Conservation (phyloP, 495 filamentous ascomycete genomes). For the Collariella sp. region DNA sequence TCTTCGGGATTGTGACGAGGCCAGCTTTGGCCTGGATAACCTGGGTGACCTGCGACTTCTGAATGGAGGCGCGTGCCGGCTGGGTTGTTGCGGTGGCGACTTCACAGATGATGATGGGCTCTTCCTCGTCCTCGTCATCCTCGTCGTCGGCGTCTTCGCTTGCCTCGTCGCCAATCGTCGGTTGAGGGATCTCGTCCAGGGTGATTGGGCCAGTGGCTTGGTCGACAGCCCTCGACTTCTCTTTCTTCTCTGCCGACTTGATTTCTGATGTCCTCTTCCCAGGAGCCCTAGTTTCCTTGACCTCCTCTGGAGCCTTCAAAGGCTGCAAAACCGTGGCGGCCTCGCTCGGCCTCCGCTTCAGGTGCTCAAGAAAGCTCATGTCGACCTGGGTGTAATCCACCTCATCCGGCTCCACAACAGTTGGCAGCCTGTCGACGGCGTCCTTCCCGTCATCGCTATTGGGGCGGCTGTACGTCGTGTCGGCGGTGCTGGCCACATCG, state of each 20-base stretch:
- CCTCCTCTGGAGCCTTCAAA: neutral
- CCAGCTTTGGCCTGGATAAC: constrained; percentile 46
- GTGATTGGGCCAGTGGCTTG: neutral
- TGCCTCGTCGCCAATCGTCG: constrained; percentile 17
- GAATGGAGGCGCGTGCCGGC: constrained; percentile 43
- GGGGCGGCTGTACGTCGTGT: constrained; percentile 41
- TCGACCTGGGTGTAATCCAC: constrained; percentile 49
- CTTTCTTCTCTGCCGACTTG: neutral
- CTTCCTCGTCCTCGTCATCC: constrained; percentile 36
- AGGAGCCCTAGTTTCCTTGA: neutral
- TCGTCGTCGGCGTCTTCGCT: constrained; percentile 36
- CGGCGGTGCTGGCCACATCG: constrained; percentile 41
- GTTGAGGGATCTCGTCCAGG: neutral
- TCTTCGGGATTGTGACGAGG: constrained; percentile 64
- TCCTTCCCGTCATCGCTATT: constrained; percentile 40
- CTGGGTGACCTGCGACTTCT: constrained; percentile 35
- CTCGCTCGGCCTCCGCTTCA: constrained; percentile 17
- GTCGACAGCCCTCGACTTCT: neutral
- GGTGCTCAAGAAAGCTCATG: constrained; percentile 35
- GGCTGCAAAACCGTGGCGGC: constrained; percentile 12
- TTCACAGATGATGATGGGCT: constrained; percentile 42
- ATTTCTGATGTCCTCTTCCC: neutral
- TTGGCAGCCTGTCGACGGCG: constrained; percentile 28
- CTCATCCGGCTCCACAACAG: constrained; percentile 38
- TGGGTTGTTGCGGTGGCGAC: constrained; percentile 41